Evolutionary conservation across 768 basidiomycete genomes (phyloP).

Genomic region (Psilocybe azurescens): DNA sequence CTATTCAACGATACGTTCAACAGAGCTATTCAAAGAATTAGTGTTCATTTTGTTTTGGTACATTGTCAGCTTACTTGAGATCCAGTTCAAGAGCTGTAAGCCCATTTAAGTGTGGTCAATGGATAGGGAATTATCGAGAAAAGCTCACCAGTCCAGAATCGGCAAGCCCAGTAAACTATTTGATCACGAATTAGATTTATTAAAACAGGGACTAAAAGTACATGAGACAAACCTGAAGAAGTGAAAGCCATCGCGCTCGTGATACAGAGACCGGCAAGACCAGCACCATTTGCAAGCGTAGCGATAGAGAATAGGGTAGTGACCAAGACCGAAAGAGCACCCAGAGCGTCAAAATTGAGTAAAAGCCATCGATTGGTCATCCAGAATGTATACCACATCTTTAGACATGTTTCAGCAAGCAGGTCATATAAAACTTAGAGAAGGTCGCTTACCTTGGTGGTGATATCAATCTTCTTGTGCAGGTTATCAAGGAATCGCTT

Average conservation of each 20-base stretch:
- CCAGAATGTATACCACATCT: slow-evolving; percentile 91
- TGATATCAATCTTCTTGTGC: slow-evolving; percentile 75
- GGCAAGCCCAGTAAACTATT: slow-evolving; percentile 56
- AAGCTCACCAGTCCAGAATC: slow-evolving; percentile 49
- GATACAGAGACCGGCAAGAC: slow-evolving; percentile 75
- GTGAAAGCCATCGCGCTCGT: slow-evolving; percentile 68
- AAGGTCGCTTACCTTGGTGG: slow-evolving; percentile 61
- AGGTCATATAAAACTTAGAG: neutral
- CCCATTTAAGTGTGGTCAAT: slow-evolving; percentile 22
- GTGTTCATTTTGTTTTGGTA: neutral
- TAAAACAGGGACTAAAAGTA: neutral
- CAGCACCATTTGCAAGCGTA: slow-evolving; percentile 56
- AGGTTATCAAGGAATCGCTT: slow-evolving; percentile 75
- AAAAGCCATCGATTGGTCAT: slow-evolving; percentile 90
- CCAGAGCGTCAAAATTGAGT: slow-evolving; percentile 81
- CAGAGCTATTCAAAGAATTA: slow-evolving; percentile 55
- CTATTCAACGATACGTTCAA: slow-evolving; percentile 92
- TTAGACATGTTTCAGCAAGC: neutral
- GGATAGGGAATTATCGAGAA: neutral
- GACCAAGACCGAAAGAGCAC: slow-evolving; percentile 72
- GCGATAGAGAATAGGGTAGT: slow-evolving; percentile 81
- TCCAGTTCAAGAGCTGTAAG: slow-evolving; percentile 71
- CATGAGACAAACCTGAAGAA: slow-evolving; percentile 35
- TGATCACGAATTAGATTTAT: neutral
- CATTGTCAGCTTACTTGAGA: slow-evolving; percentile 60